Percentiles rank a stretch among this genome's conserved stretches.
These are phyloP conservation scores for Schoenoplectus tabernaemontani DNA, from an alignment of 202 grass and related monocot species.

Conservation along the genomic window DNA sequence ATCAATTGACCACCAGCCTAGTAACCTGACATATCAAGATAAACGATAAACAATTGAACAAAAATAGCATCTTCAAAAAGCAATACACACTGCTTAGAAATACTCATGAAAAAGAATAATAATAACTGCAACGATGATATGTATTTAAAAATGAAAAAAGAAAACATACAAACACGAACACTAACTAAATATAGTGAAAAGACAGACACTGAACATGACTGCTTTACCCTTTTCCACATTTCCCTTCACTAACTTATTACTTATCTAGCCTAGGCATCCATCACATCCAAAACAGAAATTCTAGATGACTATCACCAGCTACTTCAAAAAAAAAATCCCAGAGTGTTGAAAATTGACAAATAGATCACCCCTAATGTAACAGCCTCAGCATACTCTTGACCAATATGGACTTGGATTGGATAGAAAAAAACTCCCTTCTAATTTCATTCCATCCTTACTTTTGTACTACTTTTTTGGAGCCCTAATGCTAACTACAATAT, in stretches of 20 bases:
- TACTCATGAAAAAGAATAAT: neutral
- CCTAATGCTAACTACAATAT: neutral
- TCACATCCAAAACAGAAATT: slow-evolving; percentile 17
- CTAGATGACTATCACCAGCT: too few relatives aligned
- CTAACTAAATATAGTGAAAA: slow-evolving; percentile 11
- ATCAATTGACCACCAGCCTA: slow-evolving; percentile 97
- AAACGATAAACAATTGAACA: neutral
- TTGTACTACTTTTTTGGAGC: neutral
- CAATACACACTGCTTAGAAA: neutral
- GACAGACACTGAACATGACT: neutral
- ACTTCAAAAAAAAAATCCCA: too few relatives aligned
- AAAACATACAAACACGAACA: slow-evolving; percentile 8
- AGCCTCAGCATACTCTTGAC: neutral
- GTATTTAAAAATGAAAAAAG: slow-evolving; percentile 14
- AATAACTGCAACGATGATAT: slow-evolving; percentile 6
- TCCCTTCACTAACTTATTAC: neutral
- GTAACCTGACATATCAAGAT: slow-evolving; percentile 38
- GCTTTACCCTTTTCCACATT: neutral
- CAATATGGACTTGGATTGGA: neutral
- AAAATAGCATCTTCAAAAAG: neutral
- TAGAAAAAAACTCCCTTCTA: neutral
- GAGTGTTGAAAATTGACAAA: neutral
- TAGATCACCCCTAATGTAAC: neutral
- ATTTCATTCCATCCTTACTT: neutral
- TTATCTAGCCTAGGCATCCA: neutral